Percentiles rank a stretch among this genome's conserved stretches.
Conservation (phyloP, 1,284 basidiomycete genomes). For the Ceratobasidium sp. region DNA sequence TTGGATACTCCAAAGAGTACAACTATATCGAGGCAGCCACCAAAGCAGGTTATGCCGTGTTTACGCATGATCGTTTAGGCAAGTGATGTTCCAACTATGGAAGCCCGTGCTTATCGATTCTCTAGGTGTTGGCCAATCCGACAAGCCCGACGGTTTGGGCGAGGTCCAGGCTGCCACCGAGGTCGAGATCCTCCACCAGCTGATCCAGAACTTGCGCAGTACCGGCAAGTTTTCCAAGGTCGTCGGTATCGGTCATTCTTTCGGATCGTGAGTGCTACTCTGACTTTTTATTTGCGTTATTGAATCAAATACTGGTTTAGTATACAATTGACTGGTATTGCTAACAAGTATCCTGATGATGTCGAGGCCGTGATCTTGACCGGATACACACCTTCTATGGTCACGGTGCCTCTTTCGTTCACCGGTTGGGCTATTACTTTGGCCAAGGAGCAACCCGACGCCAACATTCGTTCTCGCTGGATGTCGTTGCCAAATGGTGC, state of each 20-base stretch:
- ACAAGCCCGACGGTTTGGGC: constrained; percentile 55
- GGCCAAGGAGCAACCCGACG: constrained; percentile 52
- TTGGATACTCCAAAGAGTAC: constrained; percentile 53
- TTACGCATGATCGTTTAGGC: constrained; percentile 58
- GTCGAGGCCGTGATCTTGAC: constrained; percentile 57
- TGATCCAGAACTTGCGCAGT: constrained; percentile 53
- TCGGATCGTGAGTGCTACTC: constrained; percentile 53
- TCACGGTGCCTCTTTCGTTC: constrained; percentile 51
- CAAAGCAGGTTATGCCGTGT: constrained; percentile 54
- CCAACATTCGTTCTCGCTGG: constrained; percentile 34
- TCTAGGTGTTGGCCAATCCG: constrained; percentile 53
- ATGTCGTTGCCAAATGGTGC: constrained; percentile 14
- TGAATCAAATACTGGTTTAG: constrained; percentile 47
- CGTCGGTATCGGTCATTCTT: constrained; percentile 56
- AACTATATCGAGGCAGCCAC: constrained; percentile 55
- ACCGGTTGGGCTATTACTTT: constrained; percentile 54
- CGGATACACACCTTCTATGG: constrained; percentile 54
- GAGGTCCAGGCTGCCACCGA: constrained; percentile 57
- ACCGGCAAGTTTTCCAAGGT: constrained; percentile 51
- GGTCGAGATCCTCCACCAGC: constrained; percentile 55
- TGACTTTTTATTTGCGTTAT: background rate
- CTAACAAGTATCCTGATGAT: constrained; percentile 51
- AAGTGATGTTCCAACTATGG: constrained; percentile 29
- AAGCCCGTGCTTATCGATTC: constrained; percentile 24
- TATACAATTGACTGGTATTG: constrained; percentile 53